Base-by-base conservation (phyloP, 139 green algal genomes). In the Monoraphidium neglectum region DNA sequence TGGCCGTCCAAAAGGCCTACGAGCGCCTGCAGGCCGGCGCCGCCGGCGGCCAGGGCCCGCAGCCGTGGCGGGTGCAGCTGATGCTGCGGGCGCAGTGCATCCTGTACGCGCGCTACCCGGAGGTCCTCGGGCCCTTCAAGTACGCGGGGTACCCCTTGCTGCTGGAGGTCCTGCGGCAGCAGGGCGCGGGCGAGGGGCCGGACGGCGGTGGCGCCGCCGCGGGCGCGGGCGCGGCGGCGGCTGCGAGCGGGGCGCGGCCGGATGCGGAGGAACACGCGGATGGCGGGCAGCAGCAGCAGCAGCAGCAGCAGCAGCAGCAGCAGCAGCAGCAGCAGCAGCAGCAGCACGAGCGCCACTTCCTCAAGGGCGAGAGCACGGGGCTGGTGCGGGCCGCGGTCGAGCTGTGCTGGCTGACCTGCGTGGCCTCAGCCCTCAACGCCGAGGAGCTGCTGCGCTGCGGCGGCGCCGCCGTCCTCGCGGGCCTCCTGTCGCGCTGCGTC, bases 81-180 rank as follows among this genome's bases (percentile, higher is more conserved):
- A 77, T 98, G 56, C 81, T 97, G 63, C 76, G 87, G 37, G 90
- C 91, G 2, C 92, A 97, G 77, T 90, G 87, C 73, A 87, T 98
- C 40, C 83, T 98, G 75, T 98, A 91, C 86, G 53, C 83, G 40
- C 84, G 95, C 2, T 95, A 92, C 72, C 70, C 88, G 3, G 73
- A 79, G 12, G 84, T 94, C 28, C 89, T 98, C 37, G 77, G 82
- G 66, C 92, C 92, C 4, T 98, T 93, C 92, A 98, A 97, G 84
- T 98, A 98, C 70, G 93, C 94, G 1, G 95, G 93, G 32, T 98
- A 97, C 80, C 87, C 88, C 0, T 80, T 95, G 84, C 90, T 98
- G 77, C 81, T 98, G 77, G 79, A 91, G 35, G 87, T 79, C 24
- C 28, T 88, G n/a, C 51, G 66, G 2, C 71, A 77, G 43, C 62